phyloP scores from a whole-genome alignment of 2,329 filamentous ascomycete genomes.

The Thielaviopsis ethacetica region DNA sequence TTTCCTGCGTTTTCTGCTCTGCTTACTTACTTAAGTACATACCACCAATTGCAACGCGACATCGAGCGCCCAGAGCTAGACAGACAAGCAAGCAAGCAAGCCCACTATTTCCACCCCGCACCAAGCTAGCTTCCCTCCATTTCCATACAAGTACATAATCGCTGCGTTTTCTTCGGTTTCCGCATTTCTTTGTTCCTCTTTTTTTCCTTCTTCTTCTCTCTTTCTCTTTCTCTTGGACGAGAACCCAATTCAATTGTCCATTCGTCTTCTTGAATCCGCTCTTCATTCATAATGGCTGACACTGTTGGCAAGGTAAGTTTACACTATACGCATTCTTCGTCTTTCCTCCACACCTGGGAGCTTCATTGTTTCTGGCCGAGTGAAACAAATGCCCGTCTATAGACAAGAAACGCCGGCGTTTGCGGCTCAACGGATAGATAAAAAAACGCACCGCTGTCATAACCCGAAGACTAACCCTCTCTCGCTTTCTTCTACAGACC shows the following conservation, averaged over 20 bases:
- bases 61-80: too few species aligned
- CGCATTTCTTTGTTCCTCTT: background rate
- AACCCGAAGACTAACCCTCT: background rate
- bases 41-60: too few species aligned
- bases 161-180: background rate
- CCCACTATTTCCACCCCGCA: background rate
- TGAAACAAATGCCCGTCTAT: background rate
- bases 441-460: background rate
- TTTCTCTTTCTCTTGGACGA: background rate
- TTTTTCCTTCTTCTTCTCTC: background rate
- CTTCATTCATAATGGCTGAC: constrained; percentile 11
- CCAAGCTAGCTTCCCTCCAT: background rate
- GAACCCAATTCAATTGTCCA: background rate
- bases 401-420: background rate
- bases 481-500: constrained; percentile 36
- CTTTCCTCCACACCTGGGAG: background rate
- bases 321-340: background rate
- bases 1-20: too few species aligned
- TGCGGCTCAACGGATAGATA: background rate
- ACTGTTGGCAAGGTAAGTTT: constrained; percentile 11
- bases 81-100: background rate
- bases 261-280: background rate
- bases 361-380: background rate
- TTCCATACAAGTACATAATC: background rate
- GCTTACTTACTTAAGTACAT: too few species aligned